phyloP scores from a whole-genome alignment of 352 stramenopile species.

The Phytopythium ostracodes region DNA sequence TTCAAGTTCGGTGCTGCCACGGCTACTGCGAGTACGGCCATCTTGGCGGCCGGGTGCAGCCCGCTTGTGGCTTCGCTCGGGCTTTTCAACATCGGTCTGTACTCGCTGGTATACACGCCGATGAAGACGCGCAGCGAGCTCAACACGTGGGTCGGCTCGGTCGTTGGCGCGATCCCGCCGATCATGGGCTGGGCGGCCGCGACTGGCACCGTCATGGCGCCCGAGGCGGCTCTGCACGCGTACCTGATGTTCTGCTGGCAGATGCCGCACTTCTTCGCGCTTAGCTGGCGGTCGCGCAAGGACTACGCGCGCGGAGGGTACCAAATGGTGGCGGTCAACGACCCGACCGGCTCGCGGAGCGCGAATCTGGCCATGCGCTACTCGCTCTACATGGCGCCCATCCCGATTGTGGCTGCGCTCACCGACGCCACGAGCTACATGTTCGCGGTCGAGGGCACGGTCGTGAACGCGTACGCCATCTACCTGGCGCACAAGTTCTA shows the following conservation, averaged over 20 bases:
- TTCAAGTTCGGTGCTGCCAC: constrained; percentile 82
- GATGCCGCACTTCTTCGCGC: constrained; percentile 99
- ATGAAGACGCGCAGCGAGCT: constrained; percentile 95
- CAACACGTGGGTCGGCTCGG: constrained; percentile 98
- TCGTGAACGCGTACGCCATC: constrained; percentile 95
- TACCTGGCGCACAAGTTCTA: constrained; percentile 95
- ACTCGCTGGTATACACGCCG: constrained; percentile 98
- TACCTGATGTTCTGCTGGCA: constrained; percentile 98
- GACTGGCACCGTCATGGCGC: constrained; percentile 74
- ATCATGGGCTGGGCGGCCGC: constrained; percentile 98
- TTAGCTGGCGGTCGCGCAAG: constrained; percentile 95
- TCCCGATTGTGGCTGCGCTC: constrained; percentile 92
- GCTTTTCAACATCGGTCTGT: constrained; percentile 96
- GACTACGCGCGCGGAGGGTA: constrained; percentile 92
- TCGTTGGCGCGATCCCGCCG: constrained; percentile 98
- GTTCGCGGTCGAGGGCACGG: constrained; percentile 96
- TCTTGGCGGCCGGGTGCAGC: constrained; percentile 92
- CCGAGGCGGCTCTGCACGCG: constrained; percentile 71
- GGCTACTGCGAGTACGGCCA: constrained; percentile 79
- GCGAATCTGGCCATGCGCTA: constrained; percentile 92
- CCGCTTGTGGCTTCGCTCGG: constrained; percentile 95
- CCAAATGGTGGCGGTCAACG: constrained; percentile 94
- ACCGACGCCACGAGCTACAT: constrained; percentile 97
- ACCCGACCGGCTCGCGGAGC: constrained; percentile 91
- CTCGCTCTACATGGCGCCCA: constrained; percentile 91